These are phyloP conservation scores for sunflower (Helianthus annuus) DNA, from an alignment of 129 eudicot genomes.

Conservation along the genomic window DNA sequence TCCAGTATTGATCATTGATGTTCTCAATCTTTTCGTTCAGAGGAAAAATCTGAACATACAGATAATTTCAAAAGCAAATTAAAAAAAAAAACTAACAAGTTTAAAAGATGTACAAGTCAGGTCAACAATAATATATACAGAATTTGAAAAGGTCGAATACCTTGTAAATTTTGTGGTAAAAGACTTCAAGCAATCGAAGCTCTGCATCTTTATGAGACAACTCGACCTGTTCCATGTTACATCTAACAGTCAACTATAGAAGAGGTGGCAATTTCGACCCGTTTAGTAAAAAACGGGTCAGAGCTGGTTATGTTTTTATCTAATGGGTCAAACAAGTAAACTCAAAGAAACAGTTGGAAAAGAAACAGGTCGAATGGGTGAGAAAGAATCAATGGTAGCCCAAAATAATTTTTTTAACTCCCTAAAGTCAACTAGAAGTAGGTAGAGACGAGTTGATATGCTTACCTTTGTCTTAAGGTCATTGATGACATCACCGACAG, in stretches of 20 bases:
- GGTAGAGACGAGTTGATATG: neutral
- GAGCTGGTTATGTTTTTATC: neutral
- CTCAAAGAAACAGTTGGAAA: neutral
- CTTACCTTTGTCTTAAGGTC: conserved; percentile 76
- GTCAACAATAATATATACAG: neutral
- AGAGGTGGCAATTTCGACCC: conserved; percentile 2
- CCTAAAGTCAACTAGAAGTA: neutral
- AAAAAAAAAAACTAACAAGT: neutral
- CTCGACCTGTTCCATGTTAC: conserved; percentile 58
- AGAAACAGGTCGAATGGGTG: neutral
- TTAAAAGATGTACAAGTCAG: neutral
- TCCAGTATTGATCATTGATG: conserved; percentile 91
- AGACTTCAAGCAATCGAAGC: conserved; percentile 81
- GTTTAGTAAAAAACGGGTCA: neutral
- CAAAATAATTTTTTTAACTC: neutral
- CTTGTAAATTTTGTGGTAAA: conserved; percentile 94
- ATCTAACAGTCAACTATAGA: neutral
- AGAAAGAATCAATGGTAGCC: neutral
- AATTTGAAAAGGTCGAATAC: conserved; percentile 30
- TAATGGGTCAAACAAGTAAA: neutral
- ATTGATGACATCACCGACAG: conserved; percentile 81
- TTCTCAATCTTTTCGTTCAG: conserved; percentile 75
- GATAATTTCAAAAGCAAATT: neutral
- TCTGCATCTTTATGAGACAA: conserved; percentile 80
- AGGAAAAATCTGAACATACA: conserved; percentile 67